Evolutionary conservation across 2,329 filamentous ascomycete genomes (phyloP), one percentile per base, ranked within the genome.

Genomic region (Emergomyces pasteurianus): DNA sequence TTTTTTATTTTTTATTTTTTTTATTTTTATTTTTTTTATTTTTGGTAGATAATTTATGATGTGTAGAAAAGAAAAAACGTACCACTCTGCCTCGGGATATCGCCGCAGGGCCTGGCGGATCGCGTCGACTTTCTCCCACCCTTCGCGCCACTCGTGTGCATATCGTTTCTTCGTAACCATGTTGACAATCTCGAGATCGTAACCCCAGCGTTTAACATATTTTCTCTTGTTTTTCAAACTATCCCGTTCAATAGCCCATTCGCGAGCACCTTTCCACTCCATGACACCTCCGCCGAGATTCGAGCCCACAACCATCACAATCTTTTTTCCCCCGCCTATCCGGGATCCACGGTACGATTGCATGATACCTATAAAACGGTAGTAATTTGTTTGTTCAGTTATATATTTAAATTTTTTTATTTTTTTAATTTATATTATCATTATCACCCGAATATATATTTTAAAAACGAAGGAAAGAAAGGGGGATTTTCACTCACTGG

Each of bases 151-250:
- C 76, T 99, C 94, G 76, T 99, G 94, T 34, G 94, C 92, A 73
- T 99, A 99, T 66, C 92, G 86, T 78, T 96, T 97, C 82, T 96
- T 96, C 59, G 92, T 96, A 78, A 91, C 92, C 92, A 99, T 95
- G 74, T 99, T 95, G 66, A 95, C 90, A 71, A 97, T 88, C 73
- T 99, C 94, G 62, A 99, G 79, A 64, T 96, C 88, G 73, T 99
- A 97, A 16, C 94, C 94, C 92, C 94, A 97, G 72, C 82, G 83
- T 40, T 84, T 81, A 2, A 86, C 87, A 71, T 99, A 99, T 70
- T 87, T 88, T 72, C 88, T 87, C 80, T 99, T 99, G 77, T 99
- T 99, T 73, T 87, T 86, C 60, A 97, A 85, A 71, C 92, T 97
- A 78, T 97, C 92, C 73, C 94, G 83, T 77, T 99, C 94, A 69